These are phyloP conservation scores for Cicer bijugum DNA, from an alignment of 306 rosid species.

Conservation along the genomic window DNA sequence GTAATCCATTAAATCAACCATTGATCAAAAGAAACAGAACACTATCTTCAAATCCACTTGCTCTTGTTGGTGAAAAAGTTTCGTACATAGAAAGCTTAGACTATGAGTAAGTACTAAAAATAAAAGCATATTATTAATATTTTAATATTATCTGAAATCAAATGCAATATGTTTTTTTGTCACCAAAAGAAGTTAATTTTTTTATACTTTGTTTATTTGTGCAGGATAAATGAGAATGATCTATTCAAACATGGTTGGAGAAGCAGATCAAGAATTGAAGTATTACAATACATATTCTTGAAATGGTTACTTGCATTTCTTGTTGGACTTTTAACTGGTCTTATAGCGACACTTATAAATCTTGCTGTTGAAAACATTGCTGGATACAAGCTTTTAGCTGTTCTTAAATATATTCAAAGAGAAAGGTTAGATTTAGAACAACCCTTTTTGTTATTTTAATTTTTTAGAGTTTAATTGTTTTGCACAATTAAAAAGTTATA, in stretches of 20 bases:
- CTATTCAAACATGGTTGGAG: constrained; percentile 48
- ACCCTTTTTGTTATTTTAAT: neutral
- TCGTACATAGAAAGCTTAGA: constrained; percentile 87
- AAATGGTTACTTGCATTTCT: constrained; percentile 46
- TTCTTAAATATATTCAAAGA: constrained; percentile 36
- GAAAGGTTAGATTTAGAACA: constrained; percentile 38
- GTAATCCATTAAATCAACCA: constrained; percentile 56
- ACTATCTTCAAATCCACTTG: constrained; percentile 76
- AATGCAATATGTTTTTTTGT: no score
- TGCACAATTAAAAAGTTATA: no score
- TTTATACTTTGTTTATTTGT: neutral
- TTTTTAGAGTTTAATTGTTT: neutral
- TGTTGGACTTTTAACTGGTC: constrained; percentile 47
- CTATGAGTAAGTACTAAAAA: constrained; percentile 64
- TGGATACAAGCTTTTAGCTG: constrained; percentile 42
- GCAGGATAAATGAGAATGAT: constrained; percentile 49
- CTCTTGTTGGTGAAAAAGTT: constrained; percentile 78
- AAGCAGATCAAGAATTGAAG: constrained; percentile 46
- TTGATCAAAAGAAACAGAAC: constrained; percentile 69
- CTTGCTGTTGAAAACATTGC: constrained; percentile 48
- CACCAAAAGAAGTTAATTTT: neutral
- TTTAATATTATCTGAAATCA: neutral
- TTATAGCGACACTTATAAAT: constrained; percentile 45
- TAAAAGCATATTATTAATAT: neutral
- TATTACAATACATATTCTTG: constrained; percentile 45